Evolutionary conservation across 2,329 filamentous ascomycete species (phyloP).

Genomic region (Trichoderma citrinoviride): DNA sequence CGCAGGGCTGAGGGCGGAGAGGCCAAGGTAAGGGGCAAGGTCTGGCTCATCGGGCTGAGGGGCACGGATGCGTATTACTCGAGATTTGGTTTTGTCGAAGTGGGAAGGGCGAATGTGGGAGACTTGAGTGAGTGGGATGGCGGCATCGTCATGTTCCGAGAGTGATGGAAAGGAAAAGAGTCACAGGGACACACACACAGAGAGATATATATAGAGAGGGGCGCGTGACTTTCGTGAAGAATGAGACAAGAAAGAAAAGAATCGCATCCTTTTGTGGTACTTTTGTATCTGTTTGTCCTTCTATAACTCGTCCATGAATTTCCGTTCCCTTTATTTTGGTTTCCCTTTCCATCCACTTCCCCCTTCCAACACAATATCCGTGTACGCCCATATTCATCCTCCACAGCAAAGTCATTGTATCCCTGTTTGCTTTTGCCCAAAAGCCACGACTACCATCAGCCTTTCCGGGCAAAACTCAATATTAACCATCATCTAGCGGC

Average conservation of each 20-base stretch:
- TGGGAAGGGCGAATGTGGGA: constrained; percentile 38
- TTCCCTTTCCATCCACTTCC: neutral
- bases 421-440: neutral
- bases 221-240: neutral
- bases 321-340: neutral
- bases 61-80: constrained; percentile 36
- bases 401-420: neutral
- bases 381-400: neutral
- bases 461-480: neutral
- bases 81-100: constrained; percentile 36
- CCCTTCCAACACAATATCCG: neutral
- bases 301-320: no score
- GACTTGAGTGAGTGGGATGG: constrained; percentile 38
- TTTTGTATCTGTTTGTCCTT: no score
- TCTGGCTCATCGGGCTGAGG: constrained; percentile 36
- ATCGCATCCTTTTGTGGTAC: neutral
- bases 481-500: neutral
- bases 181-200: neutral
- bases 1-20: constrained; percentile 18
- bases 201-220: neutral
- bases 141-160: constrained; percentile 39
- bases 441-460: neutral
- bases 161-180: constrained; percentile 24
- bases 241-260: neutral
- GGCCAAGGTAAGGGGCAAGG: constrained; percentile 31